Percentiles rank a stretch among this genome's conserved stretches.
These are phyloP conservation scores for Cystobasidium pallidum DNA, from an alignment of 1,284 basidiomycete species.

Conservation along the genomic window DNA sequence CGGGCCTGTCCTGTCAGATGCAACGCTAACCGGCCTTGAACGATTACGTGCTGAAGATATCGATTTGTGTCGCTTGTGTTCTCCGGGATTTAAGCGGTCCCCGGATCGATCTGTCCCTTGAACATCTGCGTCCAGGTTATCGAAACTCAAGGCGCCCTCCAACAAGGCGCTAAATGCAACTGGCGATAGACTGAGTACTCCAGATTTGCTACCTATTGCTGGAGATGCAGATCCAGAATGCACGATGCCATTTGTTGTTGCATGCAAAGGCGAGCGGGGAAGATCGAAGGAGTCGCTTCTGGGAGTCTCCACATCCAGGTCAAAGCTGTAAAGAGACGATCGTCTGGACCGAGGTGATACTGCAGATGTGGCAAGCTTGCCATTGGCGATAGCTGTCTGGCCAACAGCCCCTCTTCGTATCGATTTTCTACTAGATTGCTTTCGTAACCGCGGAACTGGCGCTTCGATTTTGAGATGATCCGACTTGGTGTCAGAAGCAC, in stretches of 20 bases:
- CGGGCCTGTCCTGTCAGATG: constrained; percentile 33
- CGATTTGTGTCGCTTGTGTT: constrained; percentile 27
- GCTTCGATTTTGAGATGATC: constrained; percentile 23
- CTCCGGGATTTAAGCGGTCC: constrained; percentile 18
- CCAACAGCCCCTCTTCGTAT: constrained; percentile 27
- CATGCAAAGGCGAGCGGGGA: constrained; percentile 40
- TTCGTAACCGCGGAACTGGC: constrained; percentile 9
- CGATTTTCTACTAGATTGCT: constrained; percentile 21
- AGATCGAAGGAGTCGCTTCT: constrained; percentile 48
- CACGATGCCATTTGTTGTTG: neutral
- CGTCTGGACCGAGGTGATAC: constrained; percentile 38
- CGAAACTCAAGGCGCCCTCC: constrained; percentile 38
- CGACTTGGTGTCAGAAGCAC: neutral
- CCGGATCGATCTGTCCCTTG: neutral
- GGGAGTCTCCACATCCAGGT: constrained; percentile 49
- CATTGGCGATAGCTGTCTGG: neutral
- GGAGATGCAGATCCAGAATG: constrained; percentile 17
- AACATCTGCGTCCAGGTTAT: constrained; percentile 3
- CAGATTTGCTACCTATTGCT: constrained; percentile 4
- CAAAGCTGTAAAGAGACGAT: constrained; percentile 48
- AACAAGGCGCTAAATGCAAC: constrained; percentile 36
- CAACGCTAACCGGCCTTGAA: constrained; percentile 43
- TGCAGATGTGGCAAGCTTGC: constrained; percentile 18
- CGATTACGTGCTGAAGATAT: constrained; percentile 3
- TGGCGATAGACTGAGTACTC: constrained; percentile 31